Percentiles rank a stretch among this genome's conserved stretches.
These are phyloP conservation scores for Barnettozyma pratensis DNA, from an alignment of 805 yeast genomes.

Conservation along the genomic window DNA sequence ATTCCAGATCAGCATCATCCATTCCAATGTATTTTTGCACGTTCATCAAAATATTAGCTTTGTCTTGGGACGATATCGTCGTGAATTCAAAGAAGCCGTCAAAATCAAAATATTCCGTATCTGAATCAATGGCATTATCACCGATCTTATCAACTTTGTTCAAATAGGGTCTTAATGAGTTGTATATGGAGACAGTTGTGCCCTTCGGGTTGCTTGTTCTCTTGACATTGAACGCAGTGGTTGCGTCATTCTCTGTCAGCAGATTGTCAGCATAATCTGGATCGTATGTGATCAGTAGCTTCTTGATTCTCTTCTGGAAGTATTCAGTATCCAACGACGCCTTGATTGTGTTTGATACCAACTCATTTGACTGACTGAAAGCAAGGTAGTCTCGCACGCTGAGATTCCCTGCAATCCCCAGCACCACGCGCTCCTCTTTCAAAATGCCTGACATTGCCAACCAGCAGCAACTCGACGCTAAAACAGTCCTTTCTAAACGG, in stretches of 20 bases:
- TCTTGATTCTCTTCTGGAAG: constrained; percentile 12
- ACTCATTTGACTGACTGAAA: constrained; percentile 8
- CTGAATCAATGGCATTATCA: background rate
- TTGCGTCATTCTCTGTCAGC: constrained; percentile 14
- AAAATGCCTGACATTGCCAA: constrained; percentile 1
- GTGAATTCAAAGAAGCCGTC: constrained; percentile 13
- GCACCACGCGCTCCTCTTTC: background rate
- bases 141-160: constrained; percentile 5
- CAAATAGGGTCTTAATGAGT: constrained; percentile 10
- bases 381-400: constrained; percentile 18
- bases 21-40: constrained; percentile 13
- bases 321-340: constrained; percentile 9
- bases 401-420: constrained; percentile 11
- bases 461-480: background rate
- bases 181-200: constrained; percentile 9
- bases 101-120: constrained; percentile 7
- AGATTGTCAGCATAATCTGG: constrained; percentile 12
- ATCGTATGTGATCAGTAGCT: constrained; percentile 14
- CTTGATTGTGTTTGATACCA: constrained; percentile 5
- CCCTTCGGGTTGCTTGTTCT: constrained; percentile 20
- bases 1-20: constrained; percentile 20
- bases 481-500: too few species aligned
- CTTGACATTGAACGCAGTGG: constrained; percentile 10
- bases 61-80: constrained; percentile 20
- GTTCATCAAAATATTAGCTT: constrained; percentile 19